Evolutionary conservation across 2,329 filamentous ascomycete genomes (phyloP).

Genomic region (Fusarium hostae): DNA sequence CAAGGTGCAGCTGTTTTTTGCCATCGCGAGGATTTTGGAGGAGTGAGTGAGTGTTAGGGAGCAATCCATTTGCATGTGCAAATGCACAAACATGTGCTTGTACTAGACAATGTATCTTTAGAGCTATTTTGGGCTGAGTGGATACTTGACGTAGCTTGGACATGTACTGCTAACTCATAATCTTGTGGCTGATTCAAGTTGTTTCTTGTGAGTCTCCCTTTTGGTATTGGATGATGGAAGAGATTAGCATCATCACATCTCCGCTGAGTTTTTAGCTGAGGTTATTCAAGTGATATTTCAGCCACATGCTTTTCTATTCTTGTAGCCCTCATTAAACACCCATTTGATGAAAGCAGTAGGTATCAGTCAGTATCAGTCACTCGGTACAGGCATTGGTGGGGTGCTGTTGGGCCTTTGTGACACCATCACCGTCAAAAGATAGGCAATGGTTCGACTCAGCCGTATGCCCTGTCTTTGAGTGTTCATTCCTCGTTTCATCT

Average conservation of each 20-base stretch:
- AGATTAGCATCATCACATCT: neutral
- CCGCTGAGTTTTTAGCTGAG: neutral
- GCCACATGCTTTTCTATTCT: neutral
- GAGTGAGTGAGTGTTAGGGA: neutral
- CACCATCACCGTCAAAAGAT: slow-evolving; percentile 34
- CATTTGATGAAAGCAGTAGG: neutral
- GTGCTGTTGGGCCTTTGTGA: slow-evolving; percentile 38
- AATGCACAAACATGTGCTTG: slow-evolving; percentile 34
- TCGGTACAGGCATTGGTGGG: slow-evolving; percentile 25
- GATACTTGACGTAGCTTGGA: slow-evolving; percentile 25
- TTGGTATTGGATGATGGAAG: neutral
- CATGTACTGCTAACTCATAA: neutral
- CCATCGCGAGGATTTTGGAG: slow-evolving; percentile 22
- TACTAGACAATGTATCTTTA: slow-evolving; percentile 32
- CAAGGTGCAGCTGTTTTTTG: slow-evolving; percentile 25
- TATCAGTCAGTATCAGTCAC: neutral
- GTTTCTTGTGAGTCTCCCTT: slow-evolving; percentile 28
- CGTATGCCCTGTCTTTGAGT: slow-evolving; percentile 24
- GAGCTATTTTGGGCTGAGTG: slow-evolving; percentile 35
- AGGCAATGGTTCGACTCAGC: slow-evolving; percentile 40
- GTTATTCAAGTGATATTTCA: neutral
- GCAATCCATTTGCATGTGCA: slow-evolving; percentile 32
- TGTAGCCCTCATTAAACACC: neutral
- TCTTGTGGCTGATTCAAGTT: slow-evolving; percentile 24
- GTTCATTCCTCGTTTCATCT: slow-evolving; percentile 27